Base-by-base conservation (phyloP, 495 filamentous ascomycete genomes). In the Xylona heveae region DNA sequence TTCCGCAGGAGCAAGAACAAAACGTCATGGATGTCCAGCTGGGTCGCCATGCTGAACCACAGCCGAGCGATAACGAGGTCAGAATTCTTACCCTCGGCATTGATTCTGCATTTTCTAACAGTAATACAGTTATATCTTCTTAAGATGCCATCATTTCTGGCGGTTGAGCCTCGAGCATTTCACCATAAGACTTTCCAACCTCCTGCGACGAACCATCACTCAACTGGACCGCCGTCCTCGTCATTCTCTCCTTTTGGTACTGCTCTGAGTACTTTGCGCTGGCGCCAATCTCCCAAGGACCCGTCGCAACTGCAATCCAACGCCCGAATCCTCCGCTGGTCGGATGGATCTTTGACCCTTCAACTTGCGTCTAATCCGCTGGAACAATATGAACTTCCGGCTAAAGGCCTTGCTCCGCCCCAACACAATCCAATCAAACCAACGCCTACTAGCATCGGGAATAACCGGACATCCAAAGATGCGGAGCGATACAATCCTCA, bases 261-360 rank as follows among this genome's bases (percentile, higher is more conserved):
- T 13, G 74, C 75, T 7, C 64, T 70, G 9, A 72, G 64, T 12
- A 75, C 73, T 8, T 53, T 78, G 16, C 74, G 73, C 43, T 76
- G 74, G 70, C 65, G 76, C 31, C 62, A 64, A 39, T 66, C 73
- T 26, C 73, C 72, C n/a, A 59, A 57, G 7, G 54, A 76, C 35
- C 59, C 62, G 5, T 42, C 48, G 8, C 48, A 64, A 22, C 53
- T 81, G 7, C 66, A 77, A 43, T 84, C 77, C 22, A 88, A 88
- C 47, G 64, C 79, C 4, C 67, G 74, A 28, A 56, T 85, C 18
- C 66, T 81, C 35, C 67, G 64, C 37, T 91, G 81, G 81, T 77
- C 75, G 37, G 80, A 91, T 43, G 80, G 80, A 23, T 82, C 77
- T 4, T 50, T 82, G 18, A 91, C 84, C 10, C 58, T 94, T 6